A percentile compares a stretch with the other conserved stretches of the same genome.
phyloP scores from a whole-genome alignment of 306 rosid species.

The Prunus fruticosa region DNA sequence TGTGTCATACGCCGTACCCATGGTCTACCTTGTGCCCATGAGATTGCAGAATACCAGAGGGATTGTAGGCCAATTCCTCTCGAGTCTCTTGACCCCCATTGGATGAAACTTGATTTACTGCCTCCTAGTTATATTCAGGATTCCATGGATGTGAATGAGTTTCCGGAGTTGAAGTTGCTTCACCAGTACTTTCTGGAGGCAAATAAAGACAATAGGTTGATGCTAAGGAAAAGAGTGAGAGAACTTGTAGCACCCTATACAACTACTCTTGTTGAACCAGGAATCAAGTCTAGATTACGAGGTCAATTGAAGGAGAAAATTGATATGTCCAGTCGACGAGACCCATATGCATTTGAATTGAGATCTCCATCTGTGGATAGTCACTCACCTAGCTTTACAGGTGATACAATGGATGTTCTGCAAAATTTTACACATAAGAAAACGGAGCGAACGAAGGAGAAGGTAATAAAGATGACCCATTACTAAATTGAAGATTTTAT shows the following conservation, averaged over 20 bases:
- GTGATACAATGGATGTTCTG: background rate
- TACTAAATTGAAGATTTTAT: background rate
- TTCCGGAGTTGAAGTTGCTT: constrained; percentile 23
- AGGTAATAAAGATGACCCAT: constrained; percentile 5
- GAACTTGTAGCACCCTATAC: constrained; percentile 7
- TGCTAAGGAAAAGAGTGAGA: constrained; percentile 15
- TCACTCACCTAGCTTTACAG: background rate
- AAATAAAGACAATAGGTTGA: constrained; percentile 10
- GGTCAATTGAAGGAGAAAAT: constrained; percentile 11
- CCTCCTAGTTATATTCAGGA: background rate
- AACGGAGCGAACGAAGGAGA: constrained; percentile 1
- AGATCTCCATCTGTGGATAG: background rate
- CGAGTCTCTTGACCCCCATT: constrained; percentile 14
- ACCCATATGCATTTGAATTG: background rate
- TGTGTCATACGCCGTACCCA: constrained; percentile 7
- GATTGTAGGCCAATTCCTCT: constrained; percentile 8
- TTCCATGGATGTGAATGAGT: constrained; percentile 3
- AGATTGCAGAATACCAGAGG: constrained; percentile 3
- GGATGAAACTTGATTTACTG: constrained; percentile 6
- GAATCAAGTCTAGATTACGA: constrained; percentile 1
- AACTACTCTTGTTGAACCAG: constrained; percentile 6
- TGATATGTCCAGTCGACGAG: background rate
- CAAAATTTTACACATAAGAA: constrained; percentile 3
- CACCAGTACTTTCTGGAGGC: constrained; percentile 3
- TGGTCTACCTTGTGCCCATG: constrained; percentile 19